Conservation (phyloP, 345 rosid genomes). For the Citrus australasica region DNA sequence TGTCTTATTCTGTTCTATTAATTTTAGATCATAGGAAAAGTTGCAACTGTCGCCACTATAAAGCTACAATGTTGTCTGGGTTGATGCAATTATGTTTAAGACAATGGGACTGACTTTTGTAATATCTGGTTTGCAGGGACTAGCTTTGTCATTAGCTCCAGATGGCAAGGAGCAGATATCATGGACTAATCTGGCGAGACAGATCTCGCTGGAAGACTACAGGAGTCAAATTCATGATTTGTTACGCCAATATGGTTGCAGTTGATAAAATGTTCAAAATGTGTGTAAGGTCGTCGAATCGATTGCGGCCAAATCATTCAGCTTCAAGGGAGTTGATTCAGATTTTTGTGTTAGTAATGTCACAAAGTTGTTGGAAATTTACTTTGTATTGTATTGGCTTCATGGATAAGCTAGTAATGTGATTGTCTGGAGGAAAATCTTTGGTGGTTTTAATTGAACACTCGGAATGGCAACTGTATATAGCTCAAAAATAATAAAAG, state of each 20-base stretch:
- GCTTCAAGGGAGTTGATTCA: background rate
- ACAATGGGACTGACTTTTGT: background rate
- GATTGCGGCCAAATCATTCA: background rate
- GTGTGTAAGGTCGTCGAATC: background rate
- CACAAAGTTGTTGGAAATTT: background rate
- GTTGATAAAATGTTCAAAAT: background rate
- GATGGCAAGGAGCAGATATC: background rate
- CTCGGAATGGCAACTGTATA: background rate
- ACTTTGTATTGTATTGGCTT: slow-evolving; percentile 1
- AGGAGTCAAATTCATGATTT: background rate
- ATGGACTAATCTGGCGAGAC: background rate
- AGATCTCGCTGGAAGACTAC: background rate
- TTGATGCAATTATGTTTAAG: background rate
- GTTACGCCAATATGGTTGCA: too few relatives aligned
- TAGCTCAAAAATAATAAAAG: background rate
- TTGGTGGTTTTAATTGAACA: background rate
- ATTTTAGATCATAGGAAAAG: background rate
- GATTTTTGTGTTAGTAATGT: background rate
- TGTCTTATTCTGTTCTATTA: background rate
- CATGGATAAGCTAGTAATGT: background rate
- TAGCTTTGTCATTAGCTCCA: slow-evolving; percentile 9
- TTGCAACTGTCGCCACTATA: background rate
- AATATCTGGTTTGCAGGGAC: slow-evolving; percentile 31
- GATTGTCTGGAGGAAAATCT: background rate
- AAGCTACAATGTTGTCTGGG: too few relatives aligned